phyloP scores from a whole-genome alignment of 2,329 filamentous ascomycete species.

The Scedosporium boydii region DNA sequence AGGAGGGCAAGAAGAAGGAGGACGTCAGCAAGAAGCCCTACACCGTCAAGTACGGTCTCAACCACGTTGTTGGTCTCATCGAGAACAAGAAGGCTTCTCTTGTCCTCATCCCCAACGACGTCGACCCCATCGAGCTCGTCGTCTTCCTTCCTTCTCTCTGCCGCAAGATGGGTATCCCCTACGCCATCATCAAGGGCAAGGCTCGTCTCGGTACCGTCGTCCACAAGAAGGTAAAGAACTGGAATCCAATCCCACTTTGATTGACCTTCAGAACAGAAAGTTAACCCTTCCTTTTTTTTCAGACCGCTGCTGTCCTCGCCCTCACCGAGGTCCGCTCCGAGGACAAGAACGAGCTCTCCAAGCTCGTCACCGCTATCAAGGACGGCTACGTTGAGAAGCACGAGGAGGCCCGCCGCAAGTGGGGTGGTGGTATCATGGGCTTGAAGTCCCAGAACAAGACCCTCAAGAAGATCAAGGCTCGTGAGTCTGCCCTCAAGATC shows the following conservation, averaged over 20 bases:
- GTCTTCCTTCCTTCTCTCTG: constrained; percentile 98
- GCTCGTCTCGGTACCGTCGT: constrained; percentile 96
- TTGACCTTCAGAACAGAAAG: constrained; percentile 18
- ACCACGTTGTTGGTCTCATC: constrained; percentile 95
- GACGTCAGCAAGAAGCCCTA: constrained; percentile 99
- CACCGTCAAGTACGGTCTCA: constrained; percentile 98
- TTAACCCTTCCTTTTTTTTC: background rate
- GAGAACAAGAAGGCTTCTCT: constrained; percentile 99
- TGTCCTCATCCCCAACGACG: constrained; percentile 98
- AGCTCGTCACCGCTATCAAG: constrained; percentile 94
- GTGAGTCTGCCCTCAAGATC: constrained; percentile 96
- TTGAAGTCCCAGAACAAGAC: constrained; percentile 75
- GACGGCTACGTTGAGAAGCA: constrained; percentile 95
- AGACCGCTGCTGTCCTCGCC: constrained; percentile 94
- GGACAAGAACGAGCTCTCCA: constrained; percentile 97
- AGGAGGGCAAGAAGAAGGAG: constrained; percentile 99
- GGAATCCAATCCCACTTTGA: background rate
- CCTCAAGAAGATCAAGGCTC: constrained; percentile 86
- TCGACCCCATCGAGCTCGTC: constrained; percentile 98
- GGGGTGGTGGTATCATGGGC: constrained; percentile 99
- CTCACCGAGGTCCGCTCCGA: constrained; percentile 94
- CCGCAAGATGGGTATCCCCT: constrained; percentile 99
- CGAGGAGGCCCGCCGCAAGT: constrained; percentile 83
- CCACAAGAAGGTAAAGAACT: constrained; percentile 80
- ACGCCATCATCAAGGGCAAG: constrained; percentile 99